Conservation (phyloP, 2,329 filamentous ascomycete species). For the Colletotrichum sp. region DNA sequence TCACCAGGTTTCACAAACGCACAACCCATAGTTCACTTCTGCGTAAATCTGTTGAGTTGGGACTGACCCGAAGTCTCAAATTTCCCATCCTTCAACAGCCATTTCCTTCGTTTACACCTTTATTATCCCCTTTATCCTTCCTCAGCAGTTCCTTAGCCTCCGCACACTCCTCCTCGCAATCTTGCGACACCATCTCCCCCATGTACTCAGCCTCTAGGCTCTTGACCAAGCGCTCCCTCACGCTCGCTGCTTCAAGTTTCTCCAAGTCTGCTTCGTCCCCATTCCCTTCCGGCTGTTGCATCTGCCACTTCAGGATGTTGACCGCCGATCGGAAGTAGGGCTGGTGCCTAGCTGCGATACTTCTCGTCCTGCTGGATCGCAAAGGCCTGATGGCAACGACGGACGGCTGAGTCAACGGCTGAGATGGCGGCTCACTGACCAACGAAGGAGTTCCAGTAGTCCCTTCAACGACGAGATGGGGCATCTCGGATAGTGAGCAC, state of each 20-base stretch:
- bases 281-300: not conserved
- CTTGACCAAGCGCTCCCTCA: not conserved
- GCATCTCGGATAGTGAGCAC: not conserved
- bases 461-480: not conserved
- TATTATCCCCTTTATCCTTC: not conserved
- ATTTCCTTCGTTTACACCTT: not conserved
- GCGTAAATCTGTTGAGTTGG: fast-evolving
- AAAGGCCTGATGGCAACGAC: not conserved
- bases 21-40: fast-evolving
- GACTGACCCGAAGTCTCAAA: not conserved
- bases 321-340: not conserved
- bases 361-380: not conserved
- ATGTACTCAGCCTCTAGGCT: not conserved
- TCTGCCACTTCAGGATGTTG: not conserved
- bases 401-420: not conserved
- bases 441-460: not conserved
- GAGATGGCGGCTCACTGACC: not conserved
- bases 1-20: not conserved
- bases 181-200: not conserved
- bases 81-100: not conserved
- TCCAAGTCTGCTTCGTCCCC: not conserved
- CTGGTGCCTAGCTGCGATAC: not conserved
- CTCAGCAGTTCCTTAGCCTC: too few relatives aligned
- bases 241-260: not conserved
- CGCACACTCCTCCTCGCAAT: not conserved